phyloP scores from a whole-genome alignment of 805 yeast genomes.

The Cyberlindnera xishuangbannaensis region DNA sequence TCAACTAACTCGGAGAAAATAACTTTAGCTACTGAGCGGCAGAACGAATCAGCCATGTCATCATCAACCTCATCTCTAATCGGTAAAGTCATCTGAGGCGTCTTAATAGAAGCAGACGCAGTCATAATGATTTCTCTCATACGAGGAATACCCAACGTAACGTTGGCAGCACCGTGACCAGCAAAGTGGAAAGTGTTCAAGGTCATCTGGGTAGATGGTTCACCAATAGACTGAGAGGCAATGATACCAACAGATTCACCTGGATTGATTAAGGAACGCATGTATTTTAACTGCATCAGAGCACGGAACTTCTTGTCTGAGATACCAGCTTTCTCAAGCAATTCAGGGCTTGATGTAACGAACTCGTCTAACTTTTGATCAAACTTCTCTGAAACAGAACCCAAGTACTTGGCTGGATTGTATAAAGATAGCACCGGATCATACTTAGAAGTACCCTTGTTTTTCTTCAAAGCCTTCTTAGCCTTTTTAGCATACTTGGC shows the following conservation, averaged over 20 bases:
- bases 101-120: constrained; percentile 88
- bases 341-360: constrained; percentile 46
- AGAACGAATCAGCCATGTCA: constrained; percentile 85
- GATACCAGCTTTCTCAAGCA: constrained; percentile 50
- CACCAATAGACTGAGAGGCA: constrained; percentile 98
- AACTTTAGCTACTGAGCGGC: constrained; percentile 83
- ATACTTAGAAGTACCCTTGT: constrained; percentile 57
- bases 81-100: constrained; percentile 99
- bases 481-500: constrained; percentile 75
- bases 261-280: constrained; percentile 91
- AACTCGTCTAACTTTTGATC: constrained; percentile 72
- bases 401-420: constrained; percentile 86
- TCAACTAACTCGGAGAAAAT: constrained; percentile 85
- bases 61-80: constrained; percentile 73
- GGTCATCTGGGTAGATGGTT: constrained; percentile 99
- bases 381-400: constrained; percentile 89
- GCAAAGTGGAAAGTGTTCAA: constrained; percentile 96
- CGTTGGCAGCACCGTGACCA: constrained; percentile 99
- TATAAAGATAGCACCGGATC: constrained; percentile 85
- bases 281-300: constrained; percentile 95
- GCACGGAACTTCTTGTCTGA: constrained; percentile 84
- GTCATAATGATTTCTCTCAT: constrained; percentile 99
- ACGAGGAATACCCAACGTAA: constrained; percentile 99
- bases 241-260: constrained; percentile 98
- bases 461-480: constrained; percentile 64